Percentiles rank a stretch among this genome's conserved stretches.
These are phyloP conservation scores for Pseudopyrenochaeta lycopersici DNA, from an alignment of 2,329 filamentous ascomycete species.

Conservation along the genomic window DNA sequence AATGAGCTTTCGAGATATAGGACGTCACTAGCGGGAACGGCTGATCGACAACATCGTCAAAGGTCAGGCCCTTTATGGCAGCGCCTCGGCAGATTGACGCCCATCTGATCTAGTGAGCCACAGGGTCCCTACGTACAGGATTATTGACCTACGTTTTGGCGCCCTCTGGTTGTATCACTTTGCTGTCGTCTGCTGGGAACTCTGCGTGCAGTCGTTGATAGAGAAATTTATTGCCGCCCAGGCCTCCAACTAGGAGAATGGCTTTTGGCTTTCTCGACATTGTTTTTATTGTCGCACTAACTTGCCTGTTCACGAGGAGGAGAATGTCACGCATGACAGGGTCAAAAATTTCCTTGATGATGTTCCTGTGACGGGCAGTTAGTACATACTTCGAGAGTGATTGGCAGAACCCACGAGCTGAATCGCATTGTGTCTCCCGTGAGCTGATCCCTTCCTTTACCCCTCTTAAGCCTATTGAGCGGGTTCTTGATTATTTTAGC, in stretches of 20 bases:
- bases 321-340: slow-evolving; percentile 2
- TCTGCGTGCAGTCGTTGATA: slow-evolving; percentile 5
- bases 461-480: neutral
- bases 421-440: slow-evolving; percentile 1
- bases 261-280: slow-evolving; percentile 6
- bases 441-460: neutral
- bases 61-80: slow-evolving; percentile 4
- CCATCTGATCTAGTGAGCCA: neutral
- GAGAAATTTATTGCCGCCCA: slow-evolving; percentile 8
- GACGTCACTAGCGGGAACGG: slow-evolving; percentile 8
- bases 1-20: slow-evolving; percentile 13
- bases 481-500: slow-evolving; percentile 2
- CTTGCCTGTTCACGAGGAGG: slow-evolving; percentile 1
- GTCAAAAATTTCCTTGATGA: too few species aligned
- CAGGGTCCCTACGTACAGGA: too few species aligned
- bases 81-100: slow-evolving; percentile 11
- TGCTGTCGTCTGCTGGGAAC: slow-evolving; percentile 5
- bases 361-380: too few species aligned
- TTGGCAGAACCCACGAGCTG: neutral
- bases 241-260: slow-evolving; percentile 11
- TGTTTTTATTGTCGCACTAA: neutral
- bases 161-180: slow-evolving; percentile 8
- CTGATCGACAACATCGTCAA: slow-evolving; percentile 6
- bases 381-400: slow-evolving; percentile 3
- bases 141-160: slow-evolving; percentile 1